These are phyloP conservation scores for Salvia hispanica DNA, from an alignment of 257 asterid genomes.

Conservation along the genomic window DNA sequence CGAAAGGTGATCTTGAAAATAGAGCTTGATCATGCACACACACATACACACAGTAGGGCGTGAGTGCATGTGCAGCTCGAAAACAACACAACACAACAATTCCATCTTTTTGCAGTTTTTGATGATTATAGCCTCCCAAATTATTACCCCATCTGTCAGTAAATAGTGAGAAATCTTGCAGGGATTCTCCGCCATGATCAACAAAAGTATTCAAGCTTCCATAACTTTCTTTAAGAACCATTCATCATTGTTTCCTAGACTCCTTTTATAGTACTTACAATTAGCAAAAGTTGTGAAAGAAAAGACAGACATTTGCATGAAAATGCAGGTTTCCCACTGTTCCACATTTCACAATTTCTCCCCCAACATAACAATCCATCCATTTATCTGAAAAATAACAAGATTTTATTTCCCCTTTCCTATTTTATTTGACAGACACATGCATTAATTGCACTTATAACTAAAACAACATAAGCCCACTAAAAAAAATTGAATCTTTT, in stretches of 20 bases:
- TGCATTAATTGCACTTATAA: neutral
- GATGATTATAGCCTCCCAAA: constrained; percentile 41
- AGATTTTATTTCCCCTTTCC: no score
- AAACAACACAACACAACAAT: constrained; percentile 31
- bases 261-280: constrained; percentile 33
- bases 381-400: neutral
- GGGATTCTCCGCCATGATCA: constrained; percentile 25
- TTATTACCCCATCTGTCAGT: constrained; percentile 35
- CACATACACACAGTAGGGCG: constrained; percentile 32
- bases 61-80: constrained; percentile 33
- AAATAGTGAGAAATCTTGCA: constrained; percentile 30
- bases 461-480: neutral
- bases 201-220: constrained; percentile 42
- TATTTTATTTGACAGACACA: no score
- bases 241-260: constrained; percentile 45
- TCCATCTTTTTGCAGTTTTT: constrained; percentile 18
- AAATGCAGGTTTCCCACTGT: constrained; percentile 30
- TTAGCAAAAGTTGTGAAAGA: constrained; percentile 29
- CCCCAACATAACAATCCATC: neutral
- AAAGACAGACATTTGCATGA: constrained; percentile 36
- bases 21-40: neutral
- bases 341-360: constrained; percentile 9
- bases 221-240: constrained; percentile 32
- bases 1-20: no score
- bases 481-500: neutral